Base-by-base conservation (phyloP, 352 stramenopile species). In the Pythium catenulatum region DNA sequence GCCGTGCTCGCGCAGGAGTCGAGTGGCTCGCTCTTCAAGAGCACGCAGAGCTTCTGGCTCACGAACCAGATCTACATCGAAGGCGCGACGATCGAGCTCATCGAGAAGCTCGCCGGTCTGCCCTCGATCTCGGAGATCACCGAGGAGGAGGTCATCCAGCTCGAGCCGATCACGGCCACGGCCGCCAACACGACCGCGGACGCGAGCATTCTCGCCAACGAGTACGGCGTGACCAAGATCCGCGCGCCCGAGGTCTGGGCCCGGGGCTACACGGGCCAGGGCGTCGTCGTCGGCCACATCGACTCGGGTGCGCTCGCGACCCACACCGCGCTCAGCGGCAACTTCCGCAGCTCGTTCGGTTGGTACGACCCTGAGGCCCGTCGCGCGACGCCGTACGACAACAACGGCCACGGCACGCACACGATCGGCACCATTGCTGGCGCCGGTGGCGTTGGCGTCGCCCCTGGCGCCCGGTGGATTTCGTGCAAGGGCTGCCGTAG, bases 291-390 rank as follows among this genome's bases (percentile, higher is more conserved):
- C 32, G 69, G 56, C 21, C 78, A 50, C 48, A 89, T 89, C 73
- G 84, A 89, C 65, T 79, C 84, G 25, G 84, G 84, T 39, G 84
- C 84, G 27, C 84, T 78, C 8, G 79, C 65, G 65, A 70, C 84
- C 4, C 84, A 89, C 41, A 34, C 69, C 0, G 43, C 54, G 6
- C 50, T 89, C 11, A 56, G 72, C 36, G 32, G 32, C 27, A 76
- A 61, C 66, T 76, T 41, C 17, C 39, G 66, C 25, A n/a, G 14
- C 27, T 17, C 17, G 6, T 74, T 85, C 45, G 82, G 82, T 14
- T 59, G 50, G 65, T 89, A 77, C 34, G 68, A 89, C 9, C 79
- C 80, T 4, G 85, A 90, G n/a, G n/a, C 30, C 70, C 61, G 17
- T 39, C 73, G 14, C 66, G 54, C 15, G 41, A 34, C 23, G 23